Base-by-base conservation (phyloP, 140 eudicot species). In the Stevia rebaudiana region DNA sequence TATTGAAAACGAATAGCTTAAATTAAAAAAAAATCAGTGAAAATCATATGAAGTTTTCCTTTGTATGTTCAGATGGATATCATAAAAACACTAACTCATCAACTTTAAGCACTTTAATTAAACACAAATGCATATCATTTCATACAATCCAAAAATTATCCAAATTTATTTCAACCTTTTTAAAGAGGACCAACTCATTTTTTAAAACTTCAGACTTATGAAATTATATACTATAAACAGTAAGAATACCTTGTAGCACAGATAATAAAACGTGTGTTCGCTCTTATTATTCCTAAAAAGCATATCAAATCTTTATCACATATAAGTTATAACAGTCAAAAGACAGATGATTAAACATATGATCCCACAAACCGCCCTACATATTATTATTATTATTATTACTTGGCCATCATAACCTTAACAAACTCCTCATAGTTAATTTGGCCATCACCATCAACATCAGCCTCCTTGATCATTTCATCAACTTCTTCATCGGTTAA, bases 351-450 rank as follows among this genome's bases (percentile, higher is more conserved):
- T 50, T 50, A 51, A 51, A 51, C 58, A 51, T 51, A 51, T 23
- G 58, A 51, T 51, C 35, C 35, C 35, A 22, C 17, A 21, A 22
- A 51, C 58, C 25, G 3, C 10, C 3, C 11, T 23, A 12, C 2
- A 19, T 22, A 4, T 9, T 10, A 8, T 6, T 51, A 22, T 21
- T 2, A 51, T 5, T 25, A 11, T 24, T 53, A 25, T 53, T 33
- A 57, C 24, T 57, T 57, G 8, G 44, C 46, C 66, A 60, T 60
- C 66, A 60, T 60, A 60, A 60, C 49, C 43, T 37, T 60, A 39
- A 39, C 66, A 36, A 60, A 60, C 49, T 60, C 66, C 15, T 60
- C 50, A 39, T 60, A 60, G 49, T 37, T 60, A 22, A 60, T 39
- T 31, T 31, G 48, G 31, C 66, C 66, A 37, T 37, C 65, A 15